phyloP scores from a whole-genome alignment of 345 rosid species.

The Conringia planisiliqua region DNA sequence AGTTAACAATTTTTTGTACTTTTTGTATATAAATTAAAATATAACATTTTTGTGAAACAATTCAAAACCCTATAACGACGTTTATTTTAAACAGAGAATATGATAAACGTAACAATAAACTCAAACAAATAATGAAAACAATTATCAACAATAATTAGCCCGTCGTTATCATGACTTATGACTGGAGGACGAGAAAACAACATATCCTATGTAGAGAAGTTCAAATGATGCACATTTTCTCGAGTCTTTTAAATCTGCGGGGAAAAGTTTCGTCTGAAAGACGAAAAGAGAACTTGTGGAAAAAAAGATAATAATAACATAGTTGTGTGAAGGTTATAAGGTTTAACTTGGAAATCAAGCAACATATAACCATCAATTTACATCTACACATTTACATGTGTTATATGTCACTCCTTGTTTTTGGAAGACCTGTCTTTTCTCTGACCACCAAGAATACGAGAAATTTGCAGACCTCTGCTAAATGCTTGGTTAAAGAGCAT shows the following conservation, averaged over 20 bases:
- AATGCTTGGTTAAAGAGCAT: constrained; percentile 95
- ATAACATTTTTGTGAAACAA: neutral
- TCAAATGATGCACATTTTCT: neutral
- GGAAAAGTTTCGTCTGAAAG: neutral
- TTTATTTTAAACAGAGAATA: neutral
- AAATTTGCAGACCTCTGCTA: constrained; percentile 87
- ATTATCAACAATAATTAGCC: neutral
- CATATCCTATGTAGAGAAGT: neutral
- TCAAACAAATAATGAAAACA: neutral
- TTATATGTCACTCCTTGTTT: constrained; percentile 44
- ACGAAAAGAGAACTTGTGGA: neutral
- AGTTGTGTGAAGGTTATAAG: neutral
- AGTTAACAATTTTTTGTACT: neutral
- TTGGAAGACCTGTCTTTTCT: constrained; percentile 63
- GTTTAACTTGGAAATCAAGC: constrained; percentile 3
- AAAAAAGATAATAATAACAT: neutral
- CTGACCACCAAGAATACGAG: constrained; percentile 82
- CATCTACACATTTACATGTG: constrained; percentile 3
- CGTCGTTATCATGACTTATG: neutral
- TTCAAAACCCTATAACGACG: neutral
- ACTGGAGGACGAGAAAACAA: neutral
- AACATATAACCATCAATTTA: neutral
- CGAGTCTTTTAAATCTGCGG: neutral
- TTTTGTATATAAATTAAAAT: neutral
- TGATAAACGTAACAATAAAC: neutral